Conservation (phyloP, 371 early-diverging fungal genomes). For the Coemansia sp. region DNA sequence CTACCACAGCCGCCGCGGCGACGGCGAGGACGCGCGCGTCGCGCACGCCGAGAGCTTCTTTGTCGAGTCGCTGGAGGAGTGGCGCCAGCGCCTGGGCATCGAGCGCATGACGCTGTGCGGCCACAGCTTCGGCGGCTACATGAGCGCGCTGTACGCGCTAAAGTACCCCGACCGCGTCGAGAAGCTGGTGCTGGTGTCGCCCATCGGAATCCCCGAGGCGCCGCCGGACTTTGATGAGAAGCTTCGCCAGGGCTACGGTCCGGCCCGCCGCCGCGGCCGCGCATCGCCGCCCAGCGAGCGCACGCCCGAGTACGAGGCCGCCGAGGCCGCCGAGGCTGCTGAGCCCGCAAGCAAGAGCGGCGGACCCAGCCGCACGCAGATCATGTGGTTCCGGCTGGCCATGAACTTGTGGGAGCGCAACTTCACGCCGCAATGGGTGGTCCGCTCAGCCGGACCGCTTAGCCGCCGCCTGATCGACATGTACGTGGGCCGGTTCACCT, state of each 20-base stretch:
- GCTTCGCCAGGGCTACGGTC: constrained; percentile 30
- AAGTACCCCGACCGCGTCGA: constrained; percentile 88
- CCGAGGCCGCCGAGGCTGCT: not conserved
- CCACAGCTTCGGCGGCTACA: constrained; percentile 87
- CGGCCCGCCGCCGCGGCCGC: constrained; percentile 5
- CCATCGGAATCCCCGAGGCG: constrained; percentile 54
- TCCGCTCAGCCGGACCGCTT: constrained; percentile 75
- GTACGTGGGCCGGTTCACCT: constrained; percentile 73
- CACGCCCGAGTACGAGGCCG: constrained; percentile 24
- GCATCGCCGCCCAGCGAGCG: not conserved
- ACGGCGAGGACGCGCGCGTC: constrained; percentile 41
- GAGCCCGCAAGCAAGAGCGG: not conserved
- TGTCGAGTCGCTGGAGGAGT: constrained; percentile 87
- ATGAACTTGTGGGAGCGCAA: constrained; percentile 68
- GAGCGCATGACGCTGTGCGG: constrained; percentile 83
- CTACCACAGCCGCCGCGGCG: constrained; percentile 55
- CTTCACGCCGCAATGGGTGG: constrained; percentile 79
- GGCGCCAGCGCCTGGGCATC: constrained; percentile 76
- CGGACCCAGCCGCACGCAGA: constrained; percentile 19
- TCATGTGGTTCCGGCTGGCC: constrained; percentile 22
- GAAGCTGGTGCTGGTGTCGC: constrained; percentile 85
- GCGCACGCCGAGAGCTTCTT: constrained; percentile 79
- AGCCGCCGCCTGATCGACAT: constrained; percentile 68
- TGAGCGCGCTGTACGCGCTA: constrained; percentile 81
- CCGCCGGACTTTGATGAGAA: constrained; percentile 35